phyloP scores from a whole-genome alignment of 2,329 filamentous ascomycete genomes.

The Diaporthe sp. region DNA sequence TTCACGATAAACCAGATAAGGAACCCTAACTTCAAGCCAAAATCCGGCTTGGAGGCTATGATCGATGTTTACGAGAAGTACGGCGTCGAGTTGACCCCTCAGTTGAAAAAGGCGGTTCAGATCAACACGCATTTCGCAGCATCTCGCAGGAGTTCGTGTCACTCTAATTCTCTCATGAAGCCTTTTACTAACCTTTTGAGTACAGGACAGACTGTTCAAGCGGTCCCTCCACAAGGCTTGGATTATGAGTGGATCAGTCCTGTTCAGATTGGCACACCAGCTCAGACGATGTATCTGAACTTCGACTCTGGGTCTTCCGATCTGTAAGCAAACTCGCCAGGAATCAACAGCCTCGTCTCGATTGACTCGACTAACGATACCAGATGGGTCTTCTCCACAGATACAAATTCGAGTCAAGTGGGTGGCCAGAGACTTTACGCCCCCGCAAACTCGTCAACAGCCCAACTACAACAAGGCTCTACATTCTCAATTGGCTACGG shows the following conservation, averaged over 20 bases:
- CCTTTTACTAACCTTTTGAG: neutral
- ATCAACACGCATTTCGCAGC: neutral
- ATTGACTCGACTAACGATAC: neutral
- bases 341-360: too few relatives aligned
- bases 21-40: neutral
- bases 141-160: constrained; percentile 4
- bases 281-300: constrained; percentile 70
- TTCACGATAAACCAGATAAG: constrained; percentile 8
- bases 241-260: constrained; percentile 67
- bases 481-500: constrained; percentile 65
- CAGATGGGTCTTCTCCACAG: constrained; percentile 72
- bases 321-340: constrained; percentile 51
- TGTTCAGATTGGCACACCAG: constrained; percentile 67
- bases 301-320: constrained; percentile 78
- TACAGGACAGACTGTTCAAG: neutral
- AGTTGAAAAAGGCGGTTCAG: constrained; percentile 1
- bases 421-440: constrained; percentile 69
- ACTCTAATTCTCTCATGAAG: neutral
- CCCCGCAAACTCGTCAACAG: constrained; percentile 56
- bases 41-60: constrained; percentile 24
- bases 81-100: neutral
- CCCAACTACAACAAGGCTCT: constrained; percentile 50
- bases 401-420: constrained; percentile 60
- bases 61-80: constrained; percentile 24
- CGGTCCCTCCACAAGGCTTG: constrained; percentile 53